Percentiles rank a stretch among this genome's conserved stretches.
Evolutionary conservation across 2,329 filamentous ascomycete species (phyloP).

Genomic region (Colletotrichum tanaceti): DNA sequence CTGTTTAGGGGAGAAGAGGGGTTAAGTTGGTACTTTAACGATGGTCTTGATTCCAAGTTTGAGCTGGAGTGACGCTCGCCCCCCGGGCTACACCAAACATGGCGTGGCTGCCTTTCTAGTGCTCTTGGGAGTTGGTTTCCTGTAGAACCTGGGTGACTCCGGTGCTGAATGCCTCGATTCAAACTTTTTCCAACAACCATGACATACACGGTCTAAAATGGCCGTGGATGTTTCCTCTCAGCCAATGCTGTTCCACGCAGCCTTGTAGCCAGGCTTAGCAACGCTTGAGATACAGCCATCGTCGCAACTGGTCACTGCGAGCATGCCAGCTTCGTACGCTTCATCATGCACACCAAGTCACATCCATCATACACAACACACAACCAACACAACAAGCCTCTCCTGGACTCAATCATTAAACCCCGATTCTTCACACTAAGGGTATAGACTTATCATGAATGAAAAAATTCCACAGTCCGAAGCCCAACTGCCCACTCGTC

Average conservation of each 20-base stretch:
- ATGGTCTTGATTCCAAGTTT: background rate
- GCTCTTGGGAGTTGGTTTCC: too few relatives aligned
- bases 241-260: too few relatives aligned
- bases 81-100: background rate
- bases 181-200: too few relatives aligned
- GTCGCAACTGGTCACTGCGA: background rate
- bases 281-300: background rate
- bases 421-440: constrained; percentile 36
- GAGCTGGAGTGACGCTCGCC: too few relatives aligned
- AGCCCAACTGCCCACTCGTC: constrained; percentile 2
- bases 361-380: too few relatives aligned
- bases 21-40: background rate
- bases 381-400: background rate
- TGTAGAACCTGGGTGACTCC: too few relatives aligned
- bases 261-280: background rate
- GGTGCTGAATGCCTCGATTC: too few relatives aligned
- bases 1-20: background rate
- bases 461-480: constrained; percentile 36
- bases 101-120: too few relatives aligned
- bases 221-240: background rate
- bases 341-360: background rate
- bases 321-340: background rate
- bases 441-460: constrained; percentile 43
- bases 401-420: constrained; percentile 7
- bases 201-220: too few relatives aligned